phyloP scores from a whole-genome alignment of 176 grass and related monocot genomes.

The Musa troglodytarum region DNA sequence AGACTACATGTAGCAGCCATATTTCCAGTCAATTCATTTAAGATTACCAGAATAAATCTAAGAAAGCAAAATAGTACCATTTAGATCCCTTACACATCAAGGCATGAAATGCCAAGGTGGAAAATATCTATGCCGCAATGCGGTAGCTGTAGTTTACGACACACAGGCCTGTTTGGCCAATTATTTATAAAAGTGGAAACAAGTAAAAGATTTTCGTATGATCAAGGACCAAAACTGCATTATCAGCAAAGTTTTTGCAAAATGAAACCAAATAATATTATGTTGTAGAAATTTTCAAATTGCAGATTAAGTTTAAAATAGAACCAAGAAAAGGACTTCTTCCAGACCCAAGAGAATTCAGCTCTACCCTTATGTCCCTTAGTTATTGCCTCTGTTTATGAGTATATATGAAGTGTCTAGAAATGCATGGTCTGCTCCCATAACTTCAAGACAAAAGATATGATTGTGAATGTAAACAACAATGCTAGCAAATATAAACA shows the following conservation, averaged over 20 bases:
- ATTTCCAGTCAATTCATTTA: neutral
- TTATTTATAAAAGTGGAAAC: neutral
- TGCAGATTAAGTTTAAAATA: neutral
- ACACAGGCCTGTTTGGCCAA: no score
- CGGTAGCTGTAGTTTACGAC: no score
- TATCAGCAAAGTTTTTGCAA: neutral
- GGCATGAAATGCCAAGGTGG: neutral
- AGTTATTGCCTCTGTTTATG: neutral
- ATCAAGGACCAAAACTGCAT: neutral
- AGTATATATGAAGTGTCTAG: no score
- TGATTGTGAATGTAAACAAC: no score
- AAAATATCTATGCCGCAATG: neutral
- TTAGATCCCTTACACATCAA: neutral
- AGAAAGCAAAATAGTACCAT: neutral
- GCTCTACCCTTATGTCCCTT: neutral
- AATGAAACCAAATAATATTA: neutral
- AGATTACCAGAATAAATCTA: neutral
- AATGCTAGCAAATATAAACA: no score
- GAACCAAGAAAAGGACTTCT: neutral
- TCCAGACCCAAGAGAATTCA: neutral
- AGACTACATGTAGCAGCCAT: neutral
- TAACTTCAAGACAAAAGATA: no score
- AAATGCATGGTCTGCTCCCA: no score
- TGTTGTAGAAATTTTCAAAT: neutral
- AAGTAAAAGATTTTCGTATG: neutral